These are phyloP conservation scores for Fusarium sp. DNA, from an alignment of 2,329 filamentous ascomycete genomes.

Conservation along the genomic window DNA sequence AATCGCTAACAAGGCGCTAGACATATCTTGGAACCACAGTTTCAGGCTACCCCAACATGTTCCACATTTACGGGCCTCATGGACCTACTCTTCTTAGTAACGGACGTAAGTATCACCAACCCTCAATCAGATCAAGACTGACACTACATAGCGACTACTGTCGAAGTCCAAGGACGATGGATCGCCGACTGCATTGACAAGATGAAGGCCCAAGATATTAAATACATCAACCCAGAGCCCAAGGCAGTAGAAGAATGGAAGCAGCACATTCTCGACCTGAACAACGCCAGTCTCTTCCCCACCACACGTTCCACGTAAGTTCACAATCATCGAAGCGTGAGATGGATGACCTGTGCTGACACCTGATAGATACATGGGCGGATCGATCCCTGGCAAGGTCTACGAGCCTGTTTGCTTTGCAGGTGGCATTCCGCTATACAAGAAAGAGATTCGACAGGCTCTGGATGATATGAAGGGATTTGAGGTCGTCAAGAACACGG, in stretches of 20 bases:
- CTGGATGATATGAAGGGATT: slow-evolving; percentile 37
- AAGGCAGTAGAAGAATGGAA: slow-evolving; percentile 63
- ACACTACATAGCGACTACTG: slow-evolving; percentile 51
- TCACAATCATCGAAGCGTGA: rapidly evolving
- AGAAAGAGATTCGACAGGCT: slow-evolving; percentile 35
- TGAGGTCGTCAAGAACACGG: slow-evolving; percentile 31
- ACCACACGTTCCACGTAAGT: slow-evolving; percentile 48
- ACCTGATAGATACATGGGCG: slow-evolving; percentile 65
- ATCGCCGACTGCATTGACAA: slow-evolving; percentile 62
- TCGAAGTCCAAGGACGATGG: slow-evolving; percentile 68
- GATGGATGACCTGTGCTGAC: neutral
- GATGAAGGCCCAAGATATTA: slow-evolving; percentile 58
- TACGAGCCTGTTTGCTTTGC: slow-evolving; percentile 63
- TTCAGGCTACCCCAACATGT: slow-evolving; percentile 62
- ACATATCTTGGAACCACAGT: slow-evolving; percentile 60
- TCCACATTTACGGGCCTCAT: slow-evolving; percentile 66
- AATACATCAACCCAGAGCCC: slow-evolving; percentile 61
- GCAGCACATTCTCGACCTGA: slow-evolving; percentile 58
- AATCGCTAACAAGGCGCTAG: neutral
- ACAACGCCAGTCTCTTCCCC: slow-evolving; percentile 60
- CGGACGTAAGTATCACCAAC: slow-evolving; percentile 50
- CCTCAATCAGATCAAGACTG: neutral
- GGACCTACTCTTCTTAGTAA: slow-evolving; percentile 66
- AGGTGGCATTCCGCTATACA: slow-evolving; percentile 54
- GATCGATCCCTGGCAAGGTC: slow-evolving; percentile 63